These are phyloP conservation scores for Verticillium nubilum DNA, from an alignment of 2,329 filamentous ascomycete genomes.

Conservation along the genomic window DNA sequence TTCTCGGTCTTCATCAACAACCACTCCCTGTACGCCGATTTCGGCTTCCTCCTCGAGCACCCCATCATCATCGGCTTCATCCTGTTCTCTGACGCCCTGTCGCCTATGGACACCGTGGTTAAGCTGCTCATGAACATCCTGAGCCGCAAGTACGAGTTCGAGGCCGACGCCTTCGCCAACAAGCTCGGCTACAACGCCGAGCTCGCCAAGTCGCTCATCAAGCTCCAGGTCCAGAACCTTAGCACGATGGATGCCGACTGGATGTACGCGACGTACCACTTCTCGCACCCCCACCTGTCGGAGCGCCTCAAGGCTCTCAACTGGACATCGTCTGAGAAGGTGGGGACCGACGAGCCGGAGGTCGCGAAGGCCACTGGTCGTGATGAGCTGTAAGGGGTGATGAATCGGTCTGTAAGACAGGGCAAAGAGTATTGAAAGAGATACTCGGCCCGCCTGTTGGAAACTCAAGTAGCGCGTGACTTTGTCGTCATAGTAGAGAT, in stretches of 20 bases:
- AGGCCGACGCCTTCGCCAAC: constrained; percentile 88
- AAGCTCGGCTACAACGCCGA: constrained; percentile 78
- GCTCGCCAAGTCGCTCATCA: constrained; percentile 84
- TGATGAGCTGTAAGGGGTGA: constrained; percentile 57
- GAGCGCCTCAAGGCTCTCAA: constrained; percentile 88
- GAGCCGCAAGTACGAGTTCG: constrained; percentile 90
- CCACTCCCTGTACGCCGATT: constrained; percentile 79
- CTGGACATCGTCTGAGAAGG: constrained; percentile 63
- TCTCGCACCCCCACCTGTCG: constrained; percentile 92
- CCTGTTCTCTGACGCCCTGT: constrained; percentile 93
- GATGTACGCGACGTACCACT: constrained; percentile 98
- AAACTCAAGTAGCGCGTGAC: not conserved
- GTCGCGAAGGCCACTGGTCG: constrained; percentile 68
- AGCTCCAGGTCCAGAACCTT: constrained; percentile 96
- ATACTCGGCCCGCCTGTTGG: not conserved
- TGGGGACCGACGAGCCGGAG: constrained; percentile 32
- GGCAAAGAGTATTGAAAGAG: not conserved
- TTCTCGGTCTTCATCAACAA: constrained; percentile 99
- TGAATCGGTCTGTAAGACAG: too few relatives aligned
- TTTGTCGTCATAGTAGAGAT: not conserved
- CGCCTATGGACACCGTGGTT: constrained; percentile 89
- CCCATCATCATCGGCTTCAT: constrained; percentile 97
- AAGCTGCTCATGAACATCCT: constrained; percentile 96
- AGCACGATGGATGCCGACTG: constrained; percentile 98
- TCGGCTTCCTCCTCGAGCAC: constrained; percentile 77